A percentile compares a stretch with the other conserved stretches of the same genome.
phyloP scores from a whole-genome alignment of 352 stramenopile genomes.

The Phytophthora citrophthora region DNA sequence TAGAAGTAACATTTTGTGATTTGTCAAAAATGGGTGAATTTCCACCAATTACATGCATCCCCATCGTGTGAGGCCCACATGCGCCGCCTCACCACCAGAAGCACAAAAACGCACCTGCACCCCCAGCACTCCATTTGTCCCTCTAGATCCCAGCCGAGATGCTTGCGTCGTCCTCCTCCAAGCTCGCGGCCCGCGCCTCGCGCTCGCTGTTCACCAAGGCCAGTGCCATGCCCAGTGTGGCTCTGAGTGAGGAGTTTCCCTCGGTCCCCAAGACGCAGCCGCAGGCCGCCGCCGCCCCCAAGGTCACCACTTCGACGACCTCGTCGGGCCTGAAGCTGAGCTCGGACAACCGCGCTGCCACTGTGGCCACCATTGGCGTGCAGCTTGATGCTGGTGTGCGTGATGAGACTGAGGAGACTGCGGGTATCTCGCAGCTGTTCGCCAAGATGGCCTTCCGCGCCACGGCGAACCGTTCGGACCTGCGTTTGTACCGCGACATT shows the following conservation, averaged over 20 bases:
- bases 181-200: conserved; percentile 36
- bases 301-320: conserved; percentile 47
- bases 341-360: conserved; percentile 53
- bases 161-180: conserved; percentile 42
- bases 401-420: conserved; percentile 72
- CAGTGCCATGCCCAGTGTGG: conserved; percentile 60
- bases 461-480: conserved; percentile 74
- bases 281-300: conserved; percentile 26
- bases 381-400: conserved; percentile 66
- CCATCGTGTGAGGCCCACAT: conserved; percentile 32
- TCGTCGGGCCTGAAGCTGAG: conserved; percentile 65
- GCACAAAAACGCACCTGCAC: conserved; percentile 28
- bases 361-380: conserved; percentile 72
- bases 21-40: neutral
- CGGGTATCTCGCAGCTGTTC: conserved; percentile 81
- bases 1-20: neutral
- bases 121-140: conserved; percentile 3
- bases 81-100: conserved; percentile 9
- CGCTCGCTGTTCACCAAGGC: conserved; percentile 76
- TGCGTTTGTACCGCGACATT: conserved; percentile 84
- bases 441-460: conserved; percentile 87
- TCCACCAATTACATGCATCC: conserved; percentile 2
- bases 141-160: conserved; percentile 22
- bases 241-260: conserved; percentile 72
- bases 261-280: conserved; percentile 47